These are phyloP conservation scores for Pythium dissimile DNA, from an alignment of 352 stramenopile species.

Conservation along the genomic window DNA sequence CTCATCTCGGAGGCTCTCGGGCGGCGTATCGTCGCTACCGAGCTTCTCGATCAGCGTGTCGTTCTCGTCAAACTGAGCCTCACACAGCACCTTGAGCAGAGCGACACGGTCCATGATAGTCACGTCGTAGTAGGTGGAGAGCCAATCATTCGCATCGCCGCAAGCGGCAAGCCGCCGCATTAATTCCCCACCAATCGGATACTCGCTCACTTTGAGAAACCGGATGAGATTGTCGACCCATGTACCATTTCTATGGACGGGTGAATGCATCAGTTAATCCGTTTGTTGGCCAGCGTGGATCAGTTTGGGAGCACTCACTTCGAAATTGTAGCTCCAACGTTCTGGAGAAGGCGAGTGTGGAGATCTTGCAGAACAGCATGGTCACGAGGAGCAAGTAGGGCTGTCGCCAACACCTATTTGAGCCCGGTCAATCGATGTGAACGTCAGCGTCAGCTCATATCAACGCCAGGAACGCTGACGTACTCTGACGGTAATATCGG, in stretches of 20 bases:
- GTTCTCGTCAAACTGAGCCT: conserved; percentile 67
- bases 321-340: conserved; percentile 37
- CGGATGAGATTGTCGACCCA: conserved; percentile 46
- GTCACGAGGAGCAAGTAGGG: conserved; percentile 31
- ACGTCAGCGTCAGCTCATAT: too few species aligned
- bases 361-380: conserved; percentile 38
- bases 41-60: conserved; percentile 51
- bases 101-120: conserved; percentile 36
- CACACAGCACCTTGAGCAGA: conserved; percentile 59
- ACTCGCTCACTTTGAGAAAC: conserved; percentile 40
- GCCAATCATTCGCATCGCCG: conserved; percentile 22
- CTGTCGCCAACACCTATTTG: conserved; percentile 27
- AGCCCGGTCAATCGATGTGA: too few species aligned
- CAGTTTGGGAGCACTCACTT: conserved; percentile 33
- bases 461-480: background rate
- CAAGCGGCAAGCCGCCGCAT: conserved; percentile 6
- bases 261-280: background rate
- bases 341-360: conserved; percentile 42
- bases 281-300: background rate
- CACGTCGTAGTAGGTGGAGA: conserved; percentile 42
- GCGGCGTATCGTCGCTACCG: conserved; percentile 34
- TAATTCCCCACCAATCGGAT: conserved; percentile 20
- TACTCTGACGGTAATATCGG: conserved; percentile 44
- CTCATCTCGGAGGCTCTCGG: conserved; percentile 48
- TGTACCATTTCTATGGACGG: conserved; percentile 30